Evolutionary conservation across 1,284 basidiomycete genomes (phyloP).

Genomic region (Pseudozyma sp.): DNA sequence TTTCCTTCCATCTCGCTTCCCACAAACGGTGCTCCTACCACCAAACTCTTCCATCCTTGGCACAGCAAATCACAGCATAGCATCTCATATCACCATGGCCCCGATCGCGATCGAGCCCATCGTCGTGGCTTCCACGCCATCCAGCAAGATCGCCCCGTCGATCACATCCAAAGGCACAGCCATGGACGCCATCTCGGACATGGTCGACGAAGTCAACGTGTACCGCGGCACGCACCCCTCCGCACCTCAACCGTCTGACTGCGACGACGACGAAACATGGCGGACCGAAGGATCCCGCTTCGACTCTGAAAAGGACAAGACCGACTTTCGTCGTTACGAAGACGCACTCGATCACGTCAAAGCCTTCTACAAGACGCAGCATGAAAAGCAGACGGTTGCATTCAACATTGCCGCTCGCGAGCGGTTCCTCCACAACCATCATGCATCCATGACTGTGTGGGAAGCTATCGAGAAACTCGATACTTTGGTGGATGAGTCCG

Average conservation of each 20-base stretch:
- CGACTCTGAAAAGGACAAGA: constrained; percentile 82
- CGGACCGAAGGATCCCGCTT: constrained; percentile 72
- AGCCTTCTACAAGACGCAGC: constrained; percentile 87
- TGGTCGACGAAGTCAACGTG: constrained; percentile 53
- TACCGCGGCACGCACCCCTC: constrained; percentile 47
- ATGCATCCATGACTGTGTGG: constrained; percentile 75
- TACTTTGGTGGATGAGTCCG: constrained; percentile 87
- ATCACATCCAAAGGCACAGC: constrained; percentile 36
- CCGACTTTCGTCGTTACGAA: constrained; percentile 71
- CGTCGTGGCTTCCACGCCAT: constrained; percentile 6
- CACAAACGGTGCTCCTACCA: background rate
- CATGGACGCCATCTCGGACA: constrained; percentile 49
- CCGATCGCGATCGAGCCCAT: constrained; percentile 35
- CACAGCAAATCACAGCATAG: background rate
- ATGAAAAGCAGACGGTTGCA: constrained; percentile 78
- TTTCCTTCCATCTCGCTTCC: background rate
- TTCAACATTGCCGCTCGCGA: constrained; percentile 53
- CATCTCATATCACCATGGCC: constrained; percentile 23
- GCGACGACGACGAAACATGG: constrained; percentile 40
- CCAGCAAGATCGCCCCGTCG: constrained; percentile 9
- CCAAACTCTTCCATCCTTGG: background rate
- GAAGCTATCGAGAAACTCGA: constrained; percentile 90
- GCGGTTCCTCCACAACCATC: constrained; percentile 41
- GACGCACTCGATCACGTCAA: constrained; percentile 86
- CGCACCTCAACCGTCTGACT: constrained; percentile 28